A percentile compares a stretch with the other conserved stretches of the same genome.
These are phyloP conservation scores for Tardiomyces depauwii DNA, from an alignment of 1,139 yeast genomes.

Conservation along the genomic window DNA sequence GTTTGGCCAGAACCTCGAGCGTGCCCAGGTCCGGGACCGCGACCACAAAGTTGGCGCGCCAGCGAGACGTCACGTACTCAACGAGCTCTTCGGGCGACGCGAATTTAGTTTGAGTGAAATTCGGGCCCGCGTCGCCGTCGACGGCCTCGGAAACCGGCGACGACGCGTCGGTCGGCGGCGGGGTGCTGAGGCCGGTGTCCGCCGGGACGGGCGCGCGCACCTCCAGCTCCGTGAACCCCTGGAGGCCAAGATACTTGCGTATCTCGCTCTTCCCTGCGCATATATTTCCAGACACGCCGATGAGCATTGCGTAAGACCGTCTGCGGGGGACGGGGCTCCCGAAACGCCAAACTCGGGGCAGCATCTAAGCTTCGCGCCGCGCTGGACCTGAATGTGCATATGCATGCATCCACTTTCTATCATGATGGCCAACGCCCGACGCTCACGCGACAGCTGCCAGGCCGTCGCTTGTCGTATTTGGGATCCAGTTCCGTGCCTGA, in stretches of 20 bases:
- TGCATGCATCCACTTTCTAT: no score
- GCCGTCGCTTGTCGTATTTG: no score
- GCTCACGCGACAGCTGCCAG: no score
- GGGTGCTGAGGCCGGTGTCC: conserved; percentile 1
- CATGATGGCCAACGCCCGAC: no score
- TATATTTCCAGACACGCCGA: conserved; percentile 65
- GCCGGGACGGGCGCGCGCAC: background rate
- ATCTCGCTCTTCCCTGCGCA: conserved; percentile 64
- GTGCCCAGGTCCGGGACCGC: conserved; percentile 34
- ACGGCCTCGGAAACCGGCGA: conserved; percentile 3
- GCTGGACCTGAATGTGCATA: no score
- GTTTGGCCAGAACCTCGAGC: conserved; percentile 43
- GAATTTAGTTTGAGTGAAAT: conserved; percentile 20
- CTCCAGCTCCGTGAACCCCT: conserved; percentile 38
- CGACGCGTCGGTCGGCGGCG: conserved; percentile 2
- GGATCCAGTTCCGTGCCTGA: no score
- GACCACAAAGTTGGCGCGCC: conserved; percentile 57
- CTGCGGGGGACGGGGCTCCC: no score
- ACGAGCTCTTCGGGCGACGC: conserved; percentile 36
- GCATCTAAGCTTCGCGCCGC: no score
- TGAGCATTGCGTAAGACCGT: conserved; percentile 40
- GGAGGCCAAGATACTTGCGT: conserved; percentile 42
- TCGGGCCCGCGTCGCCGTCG: background rate
- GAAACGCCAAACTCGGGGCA: no score
- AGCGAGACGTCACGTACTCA: conserved; percentile 55